Evolutionary conservation across 768 basidiomycete species (phyloP), one percentile per base, ranked within the genome.

Genomic region (Tylopilus balloui): DNA sequence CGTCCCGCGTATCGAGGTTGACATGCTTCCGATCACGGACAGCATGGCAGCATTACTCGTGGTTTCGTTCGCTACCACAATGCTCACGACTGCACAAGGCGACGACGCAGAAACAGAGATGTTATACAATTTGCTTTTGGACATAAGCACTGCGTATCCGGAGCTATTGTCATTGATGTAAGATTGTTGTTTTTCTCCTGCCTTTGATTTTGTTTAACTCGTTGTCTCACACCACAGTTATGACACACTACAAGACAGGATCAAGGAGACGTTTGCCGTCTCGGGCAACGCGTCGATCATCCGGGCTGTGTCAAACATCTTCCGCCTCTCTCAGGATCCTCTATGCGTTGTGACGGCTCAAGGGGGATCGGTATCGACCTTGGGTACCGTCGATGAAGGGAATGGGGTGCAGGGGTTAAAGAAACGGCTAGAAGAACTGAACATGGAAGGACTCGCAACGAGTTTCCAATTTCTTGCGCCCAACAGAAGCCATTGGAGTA

Each of bases 81-180:
- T 94, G 67, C 73, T 93, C 13, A 71, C 72, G 37, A 85, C 80
- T 7, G 83, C 88, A 1, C 84, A 89, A 59, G 83, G 85, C 3
- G 88, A 91, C 53, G 88, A 90, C 55, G 73, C 76, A 2, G 93
- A 96, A 68, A 84, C 84, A 2, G 80, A 90, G 63, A 84, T 93
- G 34, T 66, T 94, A 38, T 93, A 86, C 65, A 75, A 76, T 40
- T 64, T 95, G 27, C 73, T 96, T 25, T 79, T 87, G 25, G 84
- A 91, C 36, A 77, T 91, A 13, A 78, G 82, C 14, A 68, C 69
- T 7, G 67, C 72, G 9, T 86, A 81, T 65, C 91, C 91, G 1
- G 87, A 92, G 17, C 76, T 83, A 19, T 72, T 91, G 20, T 71
- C 81, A 2, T 75, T 89, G 62, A 77, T 79, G 90, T 92, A 71